phyloP scores from a whole-genome alignment of 2,329 filamentous ascomycete genomes.

The Xylariomycetidae sp. region DNA sequence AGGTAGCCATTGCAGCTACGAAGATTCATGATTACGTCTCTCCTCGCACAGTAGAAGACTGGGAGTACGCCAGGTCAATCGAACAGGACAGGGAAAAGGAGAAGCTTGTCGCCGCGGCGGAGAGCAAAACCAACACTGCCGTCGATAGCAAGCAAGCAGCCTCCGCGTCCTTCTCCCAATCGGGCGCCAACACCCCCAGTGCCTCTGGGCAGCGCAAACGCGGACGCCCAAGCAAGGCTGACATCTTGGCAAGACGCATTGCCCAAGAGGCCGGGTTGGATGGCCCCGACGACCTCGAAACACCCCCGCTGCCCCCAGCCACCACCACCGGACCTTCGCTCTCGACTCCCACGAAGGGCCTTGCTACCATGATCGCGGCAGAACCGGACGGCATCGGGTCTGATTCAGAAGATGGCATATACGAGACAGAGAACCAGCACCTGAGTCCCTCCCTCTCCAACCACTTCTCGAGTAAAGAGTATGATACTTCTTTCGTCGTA shows the following conservation, averaged over 20 bases:
- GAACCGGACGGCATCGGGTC: conserved; percentile 17
- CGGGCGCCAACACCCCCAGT: no score
- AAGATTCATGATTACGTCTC: conserved; percentile 54
- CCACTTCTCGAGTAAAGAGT: no score
- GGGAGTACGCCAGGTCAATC: conserved; percentile 41
- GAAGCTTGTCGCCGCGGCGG: no score
- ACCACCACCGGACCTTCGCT: conserved; percentile 30
- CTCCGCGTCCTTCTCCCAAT: no score
- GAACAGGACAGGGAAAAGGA: conserved; percentile 34
- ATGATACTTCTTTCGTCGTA: conserved; percentile 9
- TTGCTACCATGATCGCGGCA: conserved; percentile 6
- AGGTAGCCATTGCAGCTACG: conserved; percentile 38
- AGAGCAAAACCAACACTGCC: no score
- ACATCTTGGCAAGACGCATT: conserved; percentile 16
- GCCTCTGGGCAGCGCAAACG: conserved; percentile 16
- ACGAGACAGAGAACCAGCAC: no score
- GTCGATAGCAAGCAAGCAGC: no score
- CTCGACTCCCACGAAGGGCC: conserved; percentile 33
- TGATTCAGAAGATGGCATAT: conserved; percentile 22
- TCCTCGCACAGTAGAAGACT: conserved; percentile 48
- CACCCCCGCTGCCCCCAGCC: conserved; percentile 21
- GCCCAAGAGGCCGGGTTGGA: conserved; percentile 15
- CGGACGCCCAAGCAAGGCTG: conserved; percentile 23
- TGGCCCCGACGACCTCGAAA: conserved; percentile 19
- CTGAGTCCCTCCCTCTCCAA: no score